Evolutionary conservation across 139 green algal species (phyloP), one percentile per base, ranked within the genome.

Genomic region (Dunaliella sp.): DNA sequence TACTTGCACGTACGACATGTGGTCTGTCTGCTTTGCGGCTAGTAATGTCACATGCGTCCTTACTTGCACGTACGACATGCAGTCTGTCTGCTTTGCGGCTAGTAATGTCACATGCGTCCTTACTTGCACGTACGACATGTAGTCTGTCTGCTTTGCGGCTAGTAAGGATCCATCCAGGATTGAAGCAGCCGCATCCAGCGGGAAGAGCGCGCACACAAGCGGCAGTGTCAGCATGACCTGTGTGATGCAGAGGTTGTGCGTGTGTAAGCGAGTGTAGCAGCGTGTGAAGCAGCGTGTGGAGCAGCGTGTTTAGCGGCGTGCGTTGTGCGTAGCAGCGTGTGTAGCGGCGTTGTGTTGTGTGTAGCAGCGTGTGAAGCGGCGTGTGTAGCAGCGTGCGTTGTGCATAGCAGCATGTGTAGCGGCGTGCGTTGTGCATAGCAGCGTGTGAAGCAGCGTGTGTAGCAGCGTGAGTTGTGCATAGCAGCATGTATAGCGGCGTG

Each of bases 91-190:
- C 48, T 90, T 89, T 33, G 91, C 89, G 2, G 91, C 91, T 35
- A 94, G 88, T n/a, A 94, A 30, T 22, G 22, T 38, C n/a, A 3
- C 76, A 81, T 30, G n/a, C 22, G 73, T 1, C 36, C 82, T 3
- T 32, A 89, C 81, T 85, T 92, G 89, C 12, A 89, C 85, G 0
- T 86, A 30, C 0, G 85, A 88, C 38, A 93, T 85, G 73, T 85
- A 88, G 81, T 91, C 89, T 16, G 89, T 90, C 86, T 93, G 89
- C 48, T 90, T 89, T 33, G 91, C 89, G 2, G 91, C 91, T 35
- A 94, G 88, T n/a, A 94, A 76, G 0, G 84, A 87, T 7, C 91
- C 91, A 74, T 94, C 91, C 87, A 92, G 87, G 77, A 94, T 93
- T 65, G 81, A 87, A 0, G 87, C 89, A 0, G 80, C 87, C 0